Conservation (phyloP, 1,284 basidiomycete genomes). For the Cryptococcus amylolentus region DNA sequence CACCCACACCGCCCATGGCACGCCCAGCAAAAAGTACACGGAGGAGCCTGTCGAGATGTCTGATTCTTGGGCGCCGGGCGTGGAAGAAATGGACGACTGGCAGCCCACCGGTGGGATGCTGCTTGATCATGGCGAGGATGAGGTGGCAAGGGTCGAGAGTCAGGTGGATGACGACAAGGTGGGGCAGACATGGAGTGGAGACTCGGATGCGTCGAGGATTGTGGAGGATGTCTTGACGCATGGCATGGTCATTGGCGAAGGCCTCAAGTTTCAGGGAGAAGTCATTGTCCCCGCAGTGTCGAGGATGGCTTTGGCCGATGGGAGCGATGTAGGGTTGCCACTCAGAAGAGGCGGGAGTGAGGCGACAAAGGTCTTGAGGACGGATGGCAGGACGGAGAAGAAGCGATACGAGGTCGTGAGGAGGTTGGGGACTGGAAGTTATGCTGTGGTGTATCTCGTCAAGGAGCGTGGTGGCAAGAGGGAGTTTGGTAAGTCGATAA, state of each 20-base stretch:
- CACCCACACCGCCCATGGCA: conserved; percentile 25
- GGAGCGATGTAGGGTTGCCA: conserved; percentile 30
- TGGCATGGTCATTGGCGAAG: conserved; percentile 47
- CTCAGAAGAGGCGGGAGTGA: conserved; percentile 43
- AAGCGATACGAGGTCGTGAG: conserved; percentile 71
- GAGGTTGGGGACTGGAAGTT: conserved; percentile 79
- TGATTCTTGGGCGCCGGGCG: conserved; percentile 25
- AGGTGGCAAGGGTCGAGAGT: conserved; percentile 20
- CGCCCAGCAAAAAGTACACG: conserved; percentile 7
- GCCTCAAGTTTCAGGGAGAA: conserved; percentile 46
- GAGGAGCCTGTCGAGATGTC: conserved; percentile 24
- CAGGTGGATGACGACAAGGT: conserved; percentile 20
- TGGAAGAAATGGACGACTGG: conserved; percentile 42
- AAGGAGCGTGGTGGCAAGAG: conserved; percentile 77
- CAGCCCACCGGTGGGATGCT: conserved; percentile 42
- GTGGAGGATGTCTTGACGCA: conserved; percentile 35
- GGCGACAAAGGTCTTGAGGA: conserved; percentile 20
- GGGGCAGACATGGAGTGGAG: conserved; percentile 12
- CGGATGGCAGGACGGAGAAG: conserved; percentile 17
- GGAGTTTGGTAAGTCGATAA: conserved; percentile 62
- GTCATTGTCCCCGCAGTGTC: conserved; percentile 43
- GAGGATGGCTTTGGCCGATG: conserved; percentile 17
- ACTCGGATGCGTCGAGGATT: conserved; percentile 16
- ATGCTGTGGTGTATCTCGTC: conserved; percentile 90
- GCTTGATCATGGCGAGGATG: conserved; percentile 32